Percentiles rank a stretch among this genome's conserved stretches.
phyloP scores from a whole-genome alignment of 2,329 filamentous ascomycete genomes.

The Incumbomyces delicatus region DNA sequence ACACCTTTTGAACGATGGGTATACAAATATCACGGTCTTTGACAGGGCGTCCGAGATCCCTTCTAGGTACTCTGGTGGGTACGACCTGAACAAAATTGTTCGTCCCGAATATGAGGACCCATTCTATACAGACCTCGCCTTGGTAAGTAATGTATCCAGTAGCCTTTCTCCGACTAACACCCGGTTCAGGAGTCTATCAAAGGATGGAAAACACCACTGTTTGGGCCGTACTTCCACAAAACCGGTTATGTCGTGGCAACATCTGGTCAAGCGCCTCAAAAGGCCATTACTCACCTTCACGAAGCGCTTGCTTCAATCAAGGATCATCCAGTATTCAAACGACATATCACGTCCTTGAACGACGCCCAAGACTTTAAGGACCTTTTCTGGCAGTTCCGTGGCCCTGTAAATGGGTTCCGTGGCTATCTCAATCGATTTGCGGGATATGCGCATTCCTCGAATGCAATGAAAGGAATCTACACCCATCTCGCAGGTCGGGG shows the following conservation, averaged over 20 bases:
- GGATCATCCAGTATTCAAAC: slow-evolving; percentile 26
- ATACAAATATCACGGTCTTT: slow-evolving; percentile 39
- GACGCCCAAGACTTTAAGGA: slow-evolving; percentile 36
- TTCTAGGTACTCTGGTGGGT: slow-evolving; percentile 37
- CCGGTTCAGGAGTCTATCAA: slow-evolving; percentile 25
- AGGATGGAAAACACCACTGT: slow-evolving; percentile 36
- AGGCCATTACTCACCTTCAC: slow-evolving; percentile 14
- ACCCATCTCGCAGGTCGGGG: slow-evolving; percentile 42
- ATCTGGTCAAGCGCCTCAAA: slow-evolving; percentile 26
- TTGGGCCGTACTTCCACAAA: slow-evolving; percentile 36
- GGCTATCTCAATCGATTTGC: slow-evolving; percentile 51
- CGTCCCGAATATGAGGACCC: slow-evolving; percentile 20
- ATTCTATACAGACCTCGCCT: slow-evolving; percentile 19
- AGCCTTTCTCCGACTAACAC: not conserved
- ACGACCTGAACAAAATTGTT: slow-evolving; percentile 41
- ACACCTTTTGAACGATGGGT: slow-evolving; percentile 35
- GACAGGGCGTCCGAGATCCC: slow-evolving; percentile 36
- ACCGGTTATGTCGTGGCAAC: slow-evolving; percentile 36
- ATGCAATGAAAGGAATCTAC: slow-evolving; percentile 41
- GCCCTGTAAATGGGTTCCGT: slow-evolving; percentile 43
- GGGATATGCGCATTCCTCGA: slow-evolving; percentile 46
- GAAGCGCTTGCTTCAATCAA: slow-evolving; percentile 30
- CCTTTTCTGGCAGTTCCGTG: slow-evolving; percentile 38
- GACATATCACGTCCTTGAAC: slow-evolving; percentile 28
- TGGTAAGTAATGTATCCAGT: slow-evolving; percentile 10